Conservation (phyloP, 768 basidiomycete genomes). For the Tylopilus rubrobrunneus region DNA sequence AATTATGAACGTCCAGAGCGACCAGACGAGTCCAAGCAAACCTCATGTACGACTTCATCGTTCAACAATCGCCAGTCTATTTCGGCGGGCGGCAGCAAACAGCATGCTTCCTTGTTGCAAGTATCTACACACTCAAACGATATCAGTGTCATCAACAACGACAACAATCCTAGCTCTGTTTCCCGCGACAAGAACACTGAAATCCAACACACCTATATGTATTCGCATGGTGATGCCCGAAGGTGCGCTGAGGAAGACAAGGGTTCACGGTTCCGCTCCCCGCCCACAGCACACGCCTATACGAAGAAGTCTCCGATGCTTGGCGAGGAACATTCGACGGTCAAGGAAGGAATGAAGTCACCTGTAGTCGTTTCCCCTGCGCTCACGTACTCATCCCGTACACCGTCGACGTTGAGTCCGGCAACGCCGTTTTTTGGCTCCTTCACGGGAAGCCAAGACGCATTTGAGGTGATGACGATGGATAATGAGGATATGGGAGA, state of each 20-base stretch:
- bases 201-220: slow-evolving; percentile 20
- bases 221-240: slow-evolving; percentile 19
- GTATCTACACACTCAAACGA: slow-evolving; percentile 23
- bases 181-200: slow-evolving; percentile 14
- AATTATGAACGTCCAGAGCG: slow-evolving; percentile 8
- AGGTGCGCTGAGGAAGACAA: slow-evolving; percentile 2
- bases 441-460: slow-evolving; percentile 36
- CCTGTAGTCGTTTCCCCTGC: slow-evolving; percentile 63
- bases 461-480: slow-evolving; percentile 25
- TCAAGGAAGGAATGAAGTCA: slow-evolving; percentile 36
- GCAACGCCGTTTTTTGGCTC: slow-evolving; percentile 69
- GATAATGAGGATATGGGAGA: slow-evolving; percentile 23
- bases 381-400: slow-evolving; percentile 62
- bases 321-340: slow-evolving; percentile 13
- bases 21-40: slow-evolving; percentile 3
- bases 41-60: not conserved
- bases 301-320: slow-evolving; percentile 11
- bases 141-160: slow-evolving; percentile 17
- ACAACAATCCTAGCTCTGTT: slow-evolving; percentile 19
- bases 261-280: slow-evolving; percentile 6
- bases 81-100: slow-evolving; percentile 1
- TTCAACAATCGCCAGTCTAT: slow-evolving; percentile 8
- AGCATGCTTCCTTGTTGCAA: slow-evolving; percentile 12
- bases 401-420: slow-evolving; percentile 65
- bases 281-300: slow-evolving; percentile 11